These are phyloP conservation scores for Pezicula radicicola DNA, from an alignment of 2,329 filamentous ascomycete species.

Conservation along the genomic window DNA sequence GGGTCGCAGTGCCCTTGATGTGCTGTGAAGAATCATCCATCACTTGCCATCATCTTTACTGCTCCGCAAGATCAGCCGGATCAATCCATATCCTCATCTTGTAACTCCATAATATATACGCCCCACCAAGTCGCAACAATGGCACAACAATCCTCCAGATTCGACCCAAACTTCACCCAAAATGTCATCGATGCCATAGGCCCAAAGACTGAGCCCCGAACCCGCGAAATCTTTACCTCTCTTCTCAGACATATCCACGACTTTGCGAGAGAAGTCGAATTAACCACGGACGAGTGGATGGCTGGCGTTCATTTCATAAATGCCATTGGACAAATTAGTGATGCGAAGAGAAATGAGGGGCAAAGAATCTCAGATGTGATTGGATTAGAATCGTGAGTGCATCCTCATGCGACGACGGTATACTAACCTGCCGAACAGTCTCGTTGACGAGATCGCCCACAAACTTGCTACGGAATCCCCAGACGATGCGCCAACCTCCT, in stretches of 20 bases:
- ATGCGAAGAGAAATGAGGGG: conserved; percentile 67
- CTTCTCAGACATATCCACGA: conserved; percentile 74
- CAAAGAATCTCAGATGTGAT: conserved; percentile 72
- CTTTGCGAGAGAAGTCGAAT: conserved; percentile 73
- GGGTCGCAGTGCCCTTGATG: too few species aligned
- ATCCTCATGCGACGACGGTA: too few species aligned
- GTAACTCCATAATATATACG: not conserved
- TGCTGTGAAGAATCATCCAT: too few species aligned
- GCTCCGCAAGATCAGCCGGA: too few species aligned
- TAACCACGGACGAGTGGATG: conserved; percentile 76
- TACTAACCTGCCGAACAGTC: conserved; percentile 31
- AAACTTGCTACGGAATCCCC: conserved; percentile 19
- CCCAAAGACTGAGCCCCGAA: conserved; percentile 62
- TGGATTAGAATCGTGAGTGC: conserved; percentile 42
- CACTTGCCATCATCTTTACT: too few species aligned
- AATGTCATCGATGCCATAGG: conserved; percentile 72
- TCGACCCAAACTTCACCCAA: conserved; percentile 76
- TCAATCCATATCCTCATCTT: too few species aligned
- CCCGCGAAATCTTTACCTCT: conserved; percentile 58
- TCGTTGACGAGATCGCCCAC: conserved; percentile 30
- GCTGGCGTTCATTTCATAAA: conserved; percentile 73
- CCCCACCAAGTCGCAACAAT: not conserved
- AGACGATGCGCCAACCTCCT: conserved; percentile 43
- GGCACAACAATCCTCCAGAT: conserved; percentile 30
- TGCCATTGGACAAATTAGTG: conserved; percentile 65